Evolutionary conservation across 768 basidiomycete species (phyloP), one percentile per base, ranked within the genome.

Genomic region (Serendipita sp.): DNA sequence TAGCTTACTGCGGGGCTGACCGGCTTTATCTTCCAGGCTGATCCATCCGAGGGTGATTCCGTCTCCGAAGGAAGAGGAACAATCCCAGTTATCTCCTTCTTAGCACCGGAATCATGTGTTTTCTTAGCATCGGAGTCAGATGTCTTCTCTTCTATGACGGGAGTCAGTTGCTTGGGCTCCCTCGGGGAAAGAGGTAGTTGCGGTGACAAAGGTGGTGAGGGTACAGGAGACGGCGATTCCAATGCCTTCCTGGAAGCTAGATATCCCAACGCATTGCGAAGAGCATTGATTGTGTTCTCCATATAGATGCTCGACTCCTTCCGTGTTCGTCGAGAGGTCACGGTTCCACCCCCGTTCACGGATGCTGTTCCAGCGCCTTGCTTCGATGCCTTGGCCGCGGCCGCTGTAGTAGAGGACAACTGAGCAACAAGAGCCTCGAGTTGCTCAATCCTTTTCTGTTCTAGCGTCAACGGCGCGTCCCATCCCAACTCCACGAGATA

Each of bases 391-490:
- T n/a, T n/a, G 11, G 27, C 55, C 27, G 29, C 33, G 16, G 23
- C 34, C 27, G 23, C 29, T 10, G 55, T n/a, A 29, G 16, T 60
- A 33, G 16, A n/a, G 29, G 55, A 60, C 29, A 60, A 37, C 36
- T 60, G 55, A n/a, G 55, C 55, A 37, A 60, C 55, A 29, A 60
- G 55, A 18, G 55, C 55, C 34, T 60, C 29, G 27, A 60, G 55
- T 18, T 60, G 55, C 34, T 60, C 55, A 29, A 60, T 60, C 34
- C 34, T 16, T n/a, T 36, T 23, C 18, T 60, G 55, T 36, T 60
- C 55, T n/a, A 60, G 27, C 8, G 55, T 33, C 29, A 60, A 34
- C 23, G 55, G 55, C 27, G 29, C 27, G 10, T 60, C 55, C 27
- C 18, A 60, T 8, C 55, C 55, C 27, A 60, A 11, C 55, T 60